Evolutionary conservation across 2,329 filamentous ascomycete species (phyloP).

Genomic region (Fusarium praegraminearum): DNA sequence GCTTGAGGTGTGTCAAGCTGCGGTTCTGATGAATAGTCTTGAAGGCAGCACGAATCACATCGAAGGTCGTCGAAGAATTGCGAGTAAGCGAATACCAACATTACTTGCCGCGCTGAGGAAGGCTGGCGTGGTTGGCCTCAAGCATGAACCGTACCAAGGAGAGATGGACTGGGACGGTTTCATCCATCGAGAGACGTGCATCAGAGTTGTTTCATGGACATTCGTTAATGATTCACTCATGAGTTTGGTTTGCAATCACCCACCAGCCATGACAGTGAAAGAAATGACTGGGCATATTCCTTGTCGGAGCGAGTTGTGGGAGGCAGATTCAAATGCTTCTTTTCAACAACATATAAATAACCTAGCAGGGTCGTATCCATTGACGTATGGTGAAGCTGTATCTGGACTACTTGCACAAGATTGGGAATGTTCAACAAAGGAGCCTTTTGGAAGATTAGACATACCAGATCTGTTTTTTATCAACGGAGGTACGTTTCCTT

Average conservation of each 20-base stretch:
- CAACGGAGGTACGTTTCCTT: background rate
- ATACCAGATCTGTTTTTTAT: conserved; percentile 11
- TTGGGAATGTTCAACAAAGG: background rate
- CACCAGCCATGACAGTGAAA: conserved; percentile 13
- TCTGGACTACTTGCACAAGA: conserved; percentile 13
- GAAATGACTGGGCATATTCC: conserved; percentile 37
- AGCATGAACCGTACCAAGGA: background rate
- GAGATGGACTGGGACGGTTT: conserved; percentile 15
- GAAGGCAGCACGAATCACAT: conserved; percentile 16
- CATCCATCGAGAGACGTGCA: conserved; percentile 29
- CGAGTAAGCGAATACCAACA: conserved; percentile 12
- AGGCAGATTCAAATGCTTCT: background rate
- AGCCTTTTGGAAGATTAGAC: background rate
- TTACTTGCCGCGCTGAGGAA: conserved; percentile 19
- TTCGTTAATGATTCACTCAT: conserved; percentile 25
- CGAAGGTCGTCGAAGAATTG: conserved; percentile 12
- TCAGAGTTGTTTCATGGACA: conserved; percentile 29
- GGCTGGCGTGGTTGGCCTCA: background rate
- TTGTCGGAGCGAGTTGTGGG: conserved; percentile 26
- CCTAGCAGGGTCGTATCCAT: background rate
- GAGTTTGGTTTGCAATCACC: conserved; percentile 25
- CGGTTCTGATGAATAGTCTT: conserved; percentile 11
- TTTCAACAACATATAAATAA: background rate
- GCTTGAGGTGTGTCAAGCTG: conserved; percentile 33
- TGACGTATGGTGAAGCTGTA: background rate